Base-by-base conservation (phyloP, 2,329 filamentous ascomycete genomes). In the Cladobotryum mycophilum region DNA sequence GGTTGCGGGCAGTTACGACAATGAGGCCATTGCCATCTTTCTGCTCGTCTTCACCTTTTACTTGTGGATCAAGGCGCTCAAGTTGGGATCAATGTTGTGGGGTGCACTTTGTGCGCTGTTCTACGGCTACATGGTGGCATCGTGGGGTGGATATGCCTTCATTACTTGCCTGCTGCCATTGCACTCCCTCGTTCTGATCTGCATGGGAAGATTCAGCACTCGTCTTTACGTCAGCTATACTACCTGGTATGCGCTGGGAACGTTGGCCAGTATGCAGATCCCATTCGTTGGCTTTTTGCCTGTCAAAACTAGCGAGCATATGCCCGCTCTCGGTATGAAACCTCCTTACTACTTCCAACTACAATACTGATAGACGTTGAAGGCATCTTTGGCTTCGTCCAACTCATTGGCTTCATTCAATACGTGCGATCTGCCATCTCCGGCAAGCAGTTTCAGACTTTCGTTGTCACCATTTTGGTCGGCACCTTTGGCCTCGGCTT, bases 51-150 rank as follows among this genome's bases (percentile, higher is more conserved):
- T 96, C 70, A 99, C 93, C 67, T 99, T 99, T 73, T 99, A 85
- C 73, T 82, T 99, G 48, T 99, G 93, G 93, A 96, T 99, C 74
- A 97, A 97, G 80, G 89, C 93, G 17, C 80, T 99, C 60, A 99
- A 99, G 78, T 81, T 90, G 52, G 93, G 93, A 22, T 97, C 93
- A 46, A 90, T 95, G 68, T 88, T 96, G 71, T 99, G 92, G 92
- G 92, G 90, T 61, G 91, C 89, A 36, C 77, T 96, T 56, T 93
- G 91, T 61, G 93, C 93, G 41, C 79, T 99, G 49, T 97, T 95
- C 74, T 99, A 99, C 72, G 93, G 93, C 65, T 99, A 99, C 82
- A 99, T 99, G 93, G 93, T 99, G 57, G 93, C 92, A 45, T 95
- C 95, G 15, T 99, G 93, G 93, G 93, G 93, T 79, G 93, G 93